phyloP scores from a whole-genome alignment of 140 eudicot species.

The Bidens hawaiensis region DNA sequence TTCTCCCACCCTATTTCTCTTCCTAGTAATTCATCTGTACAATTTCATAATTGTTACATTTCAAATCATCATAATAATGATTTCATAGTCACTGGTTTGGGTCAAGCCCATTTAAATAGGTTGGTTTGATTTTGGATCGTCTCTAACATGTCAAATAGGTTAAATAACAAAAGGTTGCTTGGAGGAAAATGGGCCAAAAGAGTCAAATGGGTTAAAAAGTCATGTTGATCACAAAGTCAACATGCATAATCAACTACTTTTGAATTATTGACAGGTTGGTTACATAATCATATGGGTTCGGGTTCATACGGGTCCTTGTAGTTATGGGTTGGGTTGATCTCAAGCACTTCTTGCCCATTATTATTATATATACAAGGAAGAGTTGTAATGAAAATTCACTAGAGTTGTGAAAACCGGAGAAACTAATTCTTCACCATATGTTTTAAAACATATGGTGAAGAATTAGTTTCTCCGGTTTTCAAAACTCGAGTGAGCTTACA shows the following conservation, averaged over 20 bases:
- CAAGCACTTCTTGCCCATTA: too few relatives aligned
- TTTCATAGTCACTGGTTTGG: background rate
- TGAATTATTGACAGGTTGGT: background rate
- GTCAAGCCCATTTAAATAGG: background rate
- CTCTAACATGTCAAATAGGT: background rate
- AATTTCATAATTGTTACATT: background rate
- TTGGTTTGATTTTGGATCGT: background rate
- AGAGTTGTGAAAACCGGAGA: too few relatives aligned
- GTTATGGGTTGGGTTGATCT: background rate
- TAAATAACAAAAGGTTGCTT: too few relatives aligned
- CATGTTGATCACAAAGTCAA: background rate
- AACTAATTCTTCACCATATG: too few relatives aligned
- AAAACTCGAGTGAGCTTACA: too few relatives aligned
- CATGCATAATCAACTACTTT: background rate
- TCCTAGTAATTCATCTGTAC: constrained; percentile 53
- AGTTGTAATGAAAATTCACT: too few relatives aligned
- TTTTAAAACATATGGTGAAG: too few relatives aligned
- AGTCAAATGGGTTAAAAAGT: background rate
- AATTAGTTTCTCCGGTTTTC: too few relatives aligned
- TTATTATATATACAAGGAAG: too few relatives aligned
- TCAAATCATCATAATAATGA: background rate
- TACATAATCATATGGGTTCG: background rate
- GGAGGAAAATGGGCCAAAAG: background rate
- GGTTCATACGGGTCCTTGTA: background rate
- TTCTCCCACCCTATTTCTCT: constrained; percentile 63